These are phyloP conservation scores for Globisporangium orthogonon DNA, from an alignment of 352 stramenopile genomes.

Conservation along the genomic window DNA sequence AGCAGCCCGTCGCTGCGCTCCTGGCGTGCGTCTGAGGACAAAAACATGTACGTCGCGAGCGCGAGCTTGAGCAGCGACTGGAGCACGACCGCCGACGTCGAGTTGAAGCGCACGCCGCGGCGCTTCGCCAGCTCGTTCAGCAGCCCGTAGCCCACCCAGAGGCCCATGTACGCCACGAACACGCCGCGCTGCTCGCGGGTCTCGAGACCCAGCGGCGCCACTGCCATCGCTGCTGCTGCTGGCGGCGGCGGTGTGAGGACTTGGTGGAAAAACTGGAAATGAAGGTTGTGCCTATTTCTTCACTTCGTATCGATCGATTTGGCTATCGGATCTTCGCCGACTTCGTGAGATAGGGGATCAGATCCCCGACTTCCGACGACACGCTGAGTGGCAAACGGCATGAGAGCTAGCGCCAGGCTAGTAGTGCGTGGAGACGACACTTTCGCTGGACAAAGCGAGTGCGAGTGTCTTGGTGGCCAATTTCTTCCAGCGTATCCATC, in stretches of 20 bases:
- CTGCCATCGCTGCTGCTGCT: conserved; percentile 18
- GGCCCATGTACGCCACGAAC: conserved; percentile 74
- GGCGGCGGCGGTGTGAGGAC: neutral
- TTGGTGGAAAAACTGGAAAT: neutral
- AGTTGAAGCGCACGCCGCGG: conserved; percentile 63
- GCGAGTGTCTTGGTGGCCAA: too few relatives aligned
- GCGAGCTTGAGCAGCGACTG: conserved; percentile 68
- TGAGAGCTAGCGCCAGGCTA: too few relatives aligned
- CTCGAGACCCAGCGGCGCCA: conserved; percentile 60
- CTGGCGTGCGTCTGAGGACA: conserved; percentile 29
- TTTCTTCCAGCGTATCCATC: too few relatives aligned
- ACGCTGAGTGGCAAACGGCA: too few relatives aligned
- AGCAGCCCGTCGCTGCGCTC: conserved; percentile 11
- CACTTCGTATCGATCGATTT: too few relatives aligned
- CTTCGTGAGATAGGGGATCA: too few relatives aligned
- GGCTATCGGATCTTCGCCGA: too few relatives aligned
- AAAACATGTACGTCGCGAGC: conserved; percentile 64
- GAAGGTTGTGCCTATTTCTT: too few relatives aligned
- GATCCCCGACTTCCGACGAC: too few relatives aligned
- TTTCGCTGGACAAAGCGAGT: too few relatives aligned
- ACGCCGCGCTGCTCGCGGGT: conserved; percentile 60
- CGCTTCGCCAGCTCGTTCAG: conserved; percentile 77
- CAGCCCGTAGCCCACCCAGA: conserved; percentile 74
- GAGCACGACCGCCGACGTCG: conserved; percentile 64
- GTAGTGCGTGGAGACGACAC: too few relatives aligned